These are phyloP conservation scores for Macrolepiota albuminosa DNA, from an alignment of 768 basidiomycete genomes.

Conservation along the genomic window DNA sequence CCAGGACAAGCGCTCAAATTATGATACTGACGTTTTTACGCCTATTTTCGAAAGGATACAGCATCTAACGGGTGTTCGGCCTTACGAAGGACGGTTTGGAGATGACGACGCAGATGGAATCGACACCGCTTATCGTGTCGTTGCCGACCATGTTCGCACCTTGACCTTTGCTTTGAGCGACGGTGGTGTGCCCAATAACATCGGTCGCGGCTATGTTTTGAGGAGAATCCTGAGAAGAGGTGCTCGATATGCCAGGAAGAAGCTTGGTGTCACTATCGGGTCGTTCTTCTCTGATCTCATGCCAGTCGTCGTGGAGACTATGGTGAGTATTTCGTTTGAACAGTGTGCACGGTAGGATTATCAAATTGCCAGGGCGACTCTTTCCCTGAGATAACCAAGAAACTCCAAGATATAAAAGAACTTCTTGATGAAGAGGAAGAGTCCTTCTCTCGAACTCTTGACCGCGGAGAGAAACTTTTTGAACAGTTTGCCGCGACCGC, in stretches of 20 bases:
- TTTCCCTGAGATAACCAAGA: conserved; percentile 92
- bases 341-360: neutral
- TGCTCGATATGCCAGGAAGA: conserved; percentile 93
- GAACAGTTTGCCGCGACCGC: conserved; percentile 79
- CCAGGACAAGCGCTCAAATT: conserved; percentile 90
- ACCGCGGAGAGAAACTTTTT: conserved; percentile 94
- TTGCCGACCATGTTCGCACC: conserved; percentile 95
- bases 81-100: conserved; percentile 89
- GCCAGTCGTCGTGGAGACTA: conserved; percentile 83
- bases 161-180: conserved; percentile 95
- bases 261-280: conserved; percentile 88
- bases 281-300: conserved; percentile 92
- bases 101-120: conserved; percentile 93
- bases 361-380: conserved; percentile 55
- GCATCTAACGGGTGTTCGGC: conserved; percentile 81
- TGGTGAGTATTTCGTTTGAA: conserved; percentile 47
- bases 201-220: conserved; percentile 96
- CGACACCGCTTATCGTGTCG: conserved; percentile 95
- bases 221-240: conserved; percentile 90
- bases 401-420: conserved; percentile 80
- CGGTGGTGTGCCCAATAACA: conserved; percentile 94
- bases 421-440: conserved; percentile 97
- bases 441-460: conserved; percentile 95
- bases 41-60: conserved; percentile 88
- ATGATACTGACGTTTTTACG: conserved; percentile 93